Conservation (phyloP, 2,329 filamentous ascomycete species). For the Fusarium beomiforme region DNA sequence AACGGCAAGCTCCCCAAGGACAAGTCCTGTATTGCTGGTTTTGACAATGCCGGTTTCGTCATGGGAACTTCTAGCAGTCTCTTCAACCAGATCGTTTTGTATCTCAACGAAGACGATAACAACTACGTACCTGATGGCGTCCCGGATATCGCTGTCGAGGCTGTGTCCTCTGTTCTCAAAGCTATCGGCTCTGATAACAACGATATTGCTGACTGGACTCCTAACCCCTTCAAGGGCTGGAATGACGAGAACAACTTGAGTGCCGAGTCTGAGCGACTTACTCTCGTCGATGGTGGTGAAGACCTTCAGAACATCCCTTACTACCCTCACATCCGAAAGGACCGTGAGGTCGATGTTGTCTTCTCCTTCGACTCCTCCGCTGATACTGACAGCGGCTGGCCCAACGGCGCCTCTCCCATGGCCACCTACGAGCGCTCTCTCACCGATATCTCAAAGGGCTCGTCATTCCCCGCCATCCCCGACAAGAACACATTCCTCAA, state of each 20-base stretch:
- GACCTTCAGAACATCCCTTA: conserved; percentile 84
- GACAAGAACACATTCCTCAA: conserved; percentile 65
- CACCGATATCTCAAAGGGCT: conserved; percentile 59
- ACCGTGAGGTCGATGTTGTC: conserved; percentile 68
- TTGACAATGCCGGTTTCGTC: conserved; percentile 82
- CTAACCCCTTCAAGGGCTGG: conserved; percentile 68
- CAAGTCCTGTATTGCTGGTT: conserved; percentile 66
- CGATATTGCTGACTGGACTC: conserved; percentile 78
- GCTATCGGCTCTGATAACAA: conserved; percentile 68
- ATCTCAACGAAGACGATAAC: conserved; percentile 65
- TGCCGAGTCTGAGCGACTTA: conserved; percentile 63
- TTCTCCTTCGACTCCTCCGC: conserved; percentile 72
- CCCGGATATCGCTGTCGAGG: conserved; percentile 53
- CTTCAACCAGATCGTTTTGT: conserved; percentile 77
- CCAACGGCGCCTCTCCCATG: conserved; percentile 68
- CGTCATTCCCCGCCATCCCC: conserved; percentile 68
- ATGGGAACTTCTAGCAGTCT: conserved; percentile 85
- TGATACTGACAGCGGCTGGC: conserved; percentile 67
- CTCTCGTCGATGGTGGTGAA: conserved; percentile 83
- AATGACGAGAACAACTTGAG: conserved; percentile 57
- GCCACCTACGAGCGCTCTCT: conserved; percentile 66
- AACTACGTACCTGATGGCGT: conserved; percentile 62
- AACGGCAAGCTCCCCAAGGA: conserved; percentile 58
- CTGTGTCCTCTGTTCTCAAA: conserved; percentile 61
- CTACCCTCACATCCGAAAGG: conserved; percentile 65